phyloP scores from a whole-genome alignment of 495 filamentous ascomycete species.

The Extremus antarcticus region DNA sequence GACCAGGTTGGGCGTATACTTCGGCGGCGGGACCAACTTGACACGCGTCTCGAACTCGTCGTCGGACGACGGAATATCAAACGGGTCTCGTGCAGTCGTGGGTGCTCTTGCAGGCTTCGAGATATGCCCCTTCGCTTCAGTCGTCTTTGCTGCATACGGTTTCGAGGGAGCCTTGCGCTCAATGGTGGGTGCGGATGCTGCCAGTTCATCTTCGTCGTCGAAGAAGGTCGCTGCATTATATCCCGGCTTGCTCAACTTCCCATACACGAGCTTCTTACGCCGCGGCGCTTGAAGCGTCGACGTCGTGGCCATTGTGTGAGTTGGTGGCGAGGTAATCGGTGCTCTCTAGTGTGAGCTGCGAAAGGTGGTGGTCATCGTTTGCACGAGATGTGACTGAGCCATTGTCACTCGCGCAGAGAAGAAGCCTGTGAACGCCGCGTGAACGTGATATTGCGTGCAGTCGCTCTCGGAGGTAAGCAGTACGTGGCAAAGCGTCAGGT shows the following conservation, averaged over 20 bases:
- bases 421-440: too few species aligned
- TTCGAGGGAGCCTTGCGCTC: neutral
- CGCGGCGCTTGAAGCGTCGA: neutral
- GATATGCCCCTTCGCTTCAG: neutral
- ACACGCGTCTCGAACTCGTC: slow-evolving; percentile 15
- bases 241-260: neutral
- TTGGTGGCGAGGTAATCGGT: neutral
- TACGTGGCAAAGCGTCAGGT: too few species aligned
- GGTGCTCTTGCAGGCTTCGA: neutral
- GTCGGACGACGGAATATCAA: slow-evolving; percentile 27
- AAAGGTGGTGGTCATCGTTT: neutral
- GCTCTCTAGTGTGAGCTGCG: neutral
- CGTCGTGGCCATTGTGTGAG: neutral
- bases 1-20: slow-evolving; percentile 2
- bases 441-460: too few species aligned
- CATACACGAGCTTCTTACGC: slow-evolving; percentile 4
- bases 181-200: neutral
- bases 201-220: slow-evolving; percentile 2
- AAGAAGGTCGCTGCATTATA: neutral
- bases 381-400: neutral
- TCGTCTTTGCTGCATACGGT: neutral
- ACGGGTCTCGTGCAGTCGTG: slow-evolving; percentile 7
- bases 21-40: slow-evolving; percentile 2
- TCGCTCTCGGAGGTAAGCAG: too few species aligned
- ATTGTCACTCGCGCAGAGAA: too few species aligned